Evolutionary conservation across 192 early-diverging fungal species (phyloP), one percentile per base, ranked within the genome.

Genomic region (Lobosporangium transversale): DNA sequence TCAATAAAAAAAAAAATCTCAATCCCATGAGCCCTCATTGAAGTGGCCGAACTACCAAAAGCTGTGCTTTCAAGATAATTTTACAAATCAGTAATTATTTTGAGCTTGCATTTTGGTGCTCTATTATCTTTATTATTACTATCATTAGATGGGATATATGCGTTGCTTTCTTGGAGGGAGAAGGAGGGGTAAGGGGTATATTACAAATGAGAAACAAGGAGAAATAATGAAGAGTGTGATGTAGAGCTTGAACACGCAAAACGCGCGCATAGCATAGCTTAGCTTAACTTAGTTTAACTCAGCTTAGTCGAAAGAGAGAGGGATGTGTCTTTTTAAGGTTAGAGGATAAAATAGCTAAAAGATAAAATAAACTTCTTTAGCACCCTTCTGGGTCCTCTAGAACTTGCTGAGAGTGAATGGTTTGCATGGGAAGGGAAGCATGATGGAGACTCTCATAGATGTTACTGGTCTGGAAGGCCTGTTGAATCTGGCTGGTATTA

Each of bases 401-500:
- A 31, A 48, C 30, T 29, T 47, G 30, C 15, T 44, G 44, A n/a
- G 58, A 17, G 7, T 58, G 56, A 14, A 58, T 1, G 8, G 51
- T 7, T 31, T 23, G 18, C 21, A 21, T 15, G 14, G 14, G 47
- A 21, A 15, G 55, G 9, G 20, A 12, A 31, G 35, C 3, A 12
- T 60, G 35, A 23, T 60, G 58, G 3, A 49, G 58, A 48, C 42
- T 67, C 21, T 76, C 73, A 49, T 76, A 76, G 36, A 76, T 76
- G 37, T 76, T 76, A 40, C 52, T 76, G 2, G 65, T 67, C 30
- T 76, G 73, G 24, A 76, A 62, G 21, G 73, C 73, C 36, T 76
- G 73, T n/a, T 76, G 73, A 17, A 76, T 23, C 20, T 54, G 45
- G 21, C 44, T 43, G n/a, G 35, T 62, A 9, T n/a, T 52, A 42